phyloP scores from a whole-genome alignment of 352 stramenopile species.

The Globisporangium radiosum region DNA sequence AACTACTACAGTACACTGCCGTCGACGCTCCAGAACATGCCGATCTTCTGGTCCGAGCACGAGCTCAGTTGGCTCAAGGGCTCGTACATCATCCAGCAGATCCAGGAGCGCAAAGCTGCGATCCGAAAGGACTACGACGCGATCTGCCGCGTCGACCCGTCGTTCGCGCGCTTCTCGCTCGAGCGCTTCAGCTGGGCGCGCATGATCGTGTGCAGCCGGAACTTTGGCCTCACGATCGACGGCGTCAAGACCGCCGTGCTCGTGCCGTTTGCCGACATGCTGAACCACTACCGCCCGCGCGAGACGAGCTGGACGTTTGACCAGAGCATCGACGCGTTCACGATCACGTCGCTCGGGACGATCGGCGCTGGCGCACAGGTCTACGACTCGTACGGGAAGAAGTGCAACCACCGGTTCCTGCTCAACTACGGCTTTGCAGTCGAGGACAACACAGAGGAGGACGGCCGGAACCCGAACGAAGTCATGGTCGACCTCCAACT shows the following conservation, averaged over 20 bases:
- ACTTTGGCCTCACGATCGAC: constrained; percentile 98
- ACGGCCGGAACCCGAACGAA: constrained; percentile 98
- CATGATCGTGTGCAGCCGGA: constrained; percentile 98
- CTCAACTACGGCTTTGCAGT: constrained; percentile 99
- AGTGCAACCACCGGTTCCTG: constrained; percentile 99
- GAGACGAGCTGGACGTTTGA: constrained; percentile 95
- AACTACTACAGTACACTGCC: constrained; percentile 98
- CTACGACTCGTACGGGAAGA: constrained; percentile 99
- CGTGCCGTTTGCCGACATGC: constrained; percentile 99
- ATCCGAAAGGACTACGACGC: constrained; percentile 97
- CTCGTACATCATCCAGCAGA: constrained; percentile 91
- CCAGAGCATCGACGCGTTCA: constrained; percentile 78
- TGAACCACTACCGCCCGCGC: constrained; percentile 98
- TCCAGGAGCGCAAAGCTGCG: constrained; percentile 93
- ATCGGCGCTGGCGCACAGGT: constrained; percentile 89
- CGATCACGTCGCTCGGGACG: constrained; percentile 83
- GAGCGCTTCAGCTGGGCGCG: constrained; percentile 98
- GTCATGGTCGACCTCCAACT: constrained; percentile 87
- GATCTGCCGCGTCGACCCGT: constrained; percentile 91
- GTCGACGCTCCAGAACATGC: constrained; percentile 95
- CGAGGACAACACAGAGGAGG: constrained; percentile 97
- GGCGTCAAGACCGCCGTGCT: constrained; percentile 96
- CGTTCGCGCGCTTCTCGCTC: constrained; percentile 91
- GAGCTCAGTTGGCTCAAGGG: constrained; percentile 90
- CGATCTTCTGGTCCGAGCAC: constrained; percentile 98